A percentile compares a stretch with the other conserved stretches of the same genome.
Evolutionary conservation across 129 eudicot species (phyloP).

Genomic region (Saussurea involucrata): DNA sequence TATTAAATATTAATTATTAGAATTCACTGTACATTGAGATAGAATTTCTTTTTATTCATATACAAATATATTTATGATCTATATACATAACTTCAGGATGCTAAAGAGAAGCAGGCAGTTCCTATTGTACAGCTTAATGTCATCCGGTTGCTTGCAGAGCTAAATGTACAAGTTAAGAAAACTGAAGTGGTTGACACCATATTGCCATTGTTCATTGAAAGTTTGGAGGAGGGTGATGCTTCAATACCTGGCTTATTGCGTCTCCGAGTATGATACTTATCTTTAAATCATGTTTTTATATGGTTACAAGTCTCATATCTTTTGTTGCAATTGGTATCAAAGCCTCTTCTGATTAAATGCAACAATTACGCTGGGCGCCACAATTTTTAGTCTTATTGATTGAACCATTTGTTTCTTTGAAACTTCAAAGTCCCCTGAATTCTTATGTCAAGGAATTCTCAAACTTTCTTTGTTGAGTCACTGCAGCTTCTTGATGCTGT

Average conservation of each 20-base stretch:
- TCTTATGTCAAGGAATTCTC: slow-evolving; percentile 33
- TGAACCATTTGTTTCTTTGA: neutral
- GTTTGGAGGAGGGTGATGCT: slow-evolving; percentile 98
- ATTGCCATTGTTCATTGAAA: slow-evolving; percentile 80
- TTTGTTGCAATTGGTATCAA: neutral
- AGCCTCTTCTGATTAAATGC: slow-evolving; percentile 4
- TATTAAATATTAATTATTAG: neutral
- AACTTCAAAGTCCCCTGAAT: slow-evolving; percentile 3
- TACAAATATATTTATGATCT: slow-evolving; percentile 7
- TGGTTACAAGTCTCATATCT: slow-evolving; percentile 1
- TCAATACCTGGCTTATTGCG: slow-evolving; percentile 89
- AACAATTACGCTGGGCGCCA: neutral
- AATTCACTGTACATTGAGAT: neutral
- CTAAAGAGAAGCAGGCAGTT: slow-evolving; percentile 72
- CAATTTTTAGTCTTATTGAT: neutral
- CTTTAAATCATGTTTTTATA: slow-evolving; percentile 16
- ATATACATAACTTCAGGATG: slow-evolving; percentile 47
- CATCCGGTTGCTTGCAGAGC: slow-evolving; percentile 77
- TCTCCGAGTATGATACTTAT: slow-evolving; percentile 62
- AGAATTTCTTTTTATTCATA: neutral
- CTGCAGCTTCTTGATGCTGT: slow-evolving; percentile 99
- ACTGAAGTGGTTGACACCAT: slow-evolving; percentile 89
- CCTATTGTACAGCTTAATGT: slow-evolving; percentile 77
- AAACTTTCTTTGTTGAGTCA: slow-evolving; percentile 50
- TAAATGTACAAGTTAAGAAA: slow-evolving; percentile 70